Percentiles rank a stretch among this genome's conserved stretches.
Evolutionary conservation across 1,284 basidiomycete species (phyloP).

Genomic region (Ganoderma leucocontextum): DNA sequence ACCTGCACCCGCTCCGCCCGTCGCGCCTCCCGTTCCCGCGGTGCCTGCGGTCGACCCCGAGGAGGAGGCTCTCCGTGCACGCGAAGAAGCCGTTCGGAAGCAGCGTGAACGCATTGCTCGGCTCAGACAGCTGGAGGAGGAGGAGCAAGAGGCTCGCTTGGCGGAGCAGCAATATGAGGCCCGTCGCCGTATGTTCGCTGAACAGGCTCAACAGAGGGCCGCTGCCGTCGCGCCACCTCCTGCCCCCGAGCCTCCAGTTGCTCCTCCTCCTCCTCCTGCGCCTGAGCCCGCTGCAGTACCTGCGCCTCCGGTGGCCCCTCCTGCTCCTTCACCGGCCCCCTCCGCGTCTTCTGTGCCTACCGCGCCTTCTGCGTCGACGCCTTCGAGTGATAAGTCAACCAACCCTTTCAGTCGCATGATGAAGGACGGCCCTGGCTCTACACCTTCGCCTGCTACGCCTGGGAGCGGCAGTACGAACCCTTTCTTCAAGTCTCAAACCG

Average conservation of each 20-base stretch:
- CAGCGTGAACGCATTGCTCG: conserved; percentile 66
- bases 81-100: conserved; percentile 74
- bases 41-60: conserved; percentile 62
- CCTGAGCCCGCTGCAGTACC: conserved; percentile 36
- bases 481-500: conserved; percentile 60
- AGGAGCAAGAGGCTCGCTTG: conserved; percentile 69
- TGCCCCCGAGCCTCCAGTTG: conserved; percentile 26
- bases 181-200: conserved; percentile 27
- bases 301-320: conserved; percentile 41
- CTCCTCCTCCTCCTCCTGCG: conserved; percentile 39
- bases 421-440: conserved; percentile 49
- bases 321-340: conserved; percentile 39
- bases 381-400: conserved; percentile 52
- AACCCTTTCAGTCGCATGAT: conserved; percentile 80
- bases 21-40: conserved; percentile 39
- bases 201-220: conserved; percentile 21
- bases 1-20: conserved; percentile 40
- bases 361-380: conserved; percentile 36
- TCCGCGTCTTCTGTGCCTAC: conserved; percentile 45
- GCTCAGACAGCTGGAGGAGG: conserved; percentile 72
- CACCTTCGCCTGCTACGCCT: conserved; percentile 44
- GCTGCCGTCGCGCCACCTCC: conserved; percentile 19
- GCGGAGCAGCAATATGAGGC: conserved; percentile 34
- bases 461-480: conserved; percentile 60
- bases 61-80: conserved; percentile 66